These are phyloP conservation scores for Macadamia tetraphylla DNA, from an alignment of 164 flowering plant genomes.

Conservation along the genomic window DNA sequence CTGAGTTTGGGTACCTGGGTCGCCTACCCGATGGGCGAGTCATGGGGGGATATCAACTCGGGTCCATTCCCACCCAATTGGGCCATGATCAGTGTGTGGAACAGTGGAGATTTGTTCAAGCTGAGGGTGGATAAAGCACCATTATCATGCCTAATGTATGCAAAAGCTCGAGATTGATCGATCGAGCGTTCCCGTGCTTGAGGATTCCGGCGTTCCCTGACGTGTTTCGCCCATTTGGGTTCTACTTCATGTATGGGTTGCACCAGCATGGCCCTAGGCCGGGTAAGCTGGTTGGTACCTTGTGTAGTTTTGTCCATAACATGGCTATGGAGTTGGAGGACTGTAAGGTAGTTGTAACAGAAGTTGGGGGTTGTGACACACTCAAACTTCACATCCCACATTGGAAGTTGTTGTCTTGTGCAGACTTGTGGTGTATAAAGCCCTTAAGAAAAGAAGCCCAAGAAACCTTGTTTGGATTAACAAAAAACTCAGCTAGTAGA, in stretches of 20 bases:
- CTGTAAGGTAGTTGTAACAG: conserved; percentile 47
- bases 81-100: conserved; percentile 82
- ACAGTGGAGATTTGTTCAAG: conserved; percentile 58
- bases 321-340: conserved; percentile 34
- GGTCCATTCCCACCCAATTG: conserved; percentile 30
- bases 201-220: conserved; percentile 42
- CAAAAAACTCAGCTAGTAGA: conserved; percentile 21
- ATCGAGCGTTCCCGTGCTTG: conserved; percentile 37
- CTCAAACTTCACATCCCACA: conserved; percentile 47
- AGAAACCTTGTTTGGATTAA: conserved; percentile 14
- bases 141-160: conserved; percentile 21
- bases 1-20: conserved; percentile 71
- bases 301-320: conserved; percentile 51
- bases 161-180: conserved; percentile 28
- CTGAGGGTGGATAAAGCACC: conserved; percentile 45
- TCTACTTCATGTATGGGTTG: conserved; percentile 63
- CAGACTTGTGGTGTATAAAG: conserved; percentile 70
- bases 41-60: conserved; percentile 8
- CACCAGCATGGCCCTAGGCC: conserved; percentile 41
- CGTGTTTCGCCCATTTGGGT: conserved; percentile 46
- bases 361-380: conserved; percentile 37
- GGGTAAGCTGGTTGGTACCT: conserved; percentile 27
- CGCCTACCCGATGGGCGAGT: conserved; percentile 32
- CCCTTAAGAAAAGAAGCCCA: conserved; percentile 25
- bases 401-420: conserved; percentile 50